Evolutionary conservation across 164 flowering plant genomes (phyloP).

Genomic region (Aristolochia fimbriata): DNA sequence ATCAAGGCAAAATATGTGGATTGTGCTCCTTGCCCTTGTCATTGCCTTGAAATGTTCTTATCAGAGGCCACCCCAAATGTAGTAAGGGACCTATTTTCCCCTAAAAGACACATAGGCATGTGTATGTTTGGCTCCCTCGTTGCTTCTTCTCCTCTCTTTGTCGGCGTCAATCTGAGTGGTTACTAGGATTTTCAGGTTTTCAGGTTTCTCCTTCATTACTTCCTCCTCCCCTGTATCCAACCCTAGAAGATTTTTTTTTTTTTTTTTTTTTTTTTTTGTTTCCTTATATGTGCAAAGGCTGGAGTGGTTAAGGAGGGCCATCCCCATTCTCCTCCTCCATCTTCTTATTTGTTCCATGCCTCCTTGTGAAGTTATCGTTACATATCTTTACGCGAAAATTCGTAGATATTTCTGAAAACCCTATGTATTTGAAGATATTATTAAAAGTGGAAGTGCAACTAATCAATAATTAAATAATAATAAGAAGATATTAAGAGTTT

Average conservation of each 20-base stretch:
- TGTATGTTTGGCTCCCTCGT: neutral
- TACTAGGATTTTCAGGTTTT: neutral
- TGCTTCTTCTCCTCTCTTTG: neutral
- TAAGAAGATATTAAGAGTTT: too few relatives aligned
- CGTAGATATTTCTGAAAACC: too few relatives aligned
- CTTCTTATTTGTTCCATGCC: neutral
- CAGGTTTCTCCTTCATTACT: neutral
- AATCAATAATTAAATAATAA: too few relatives aligned
- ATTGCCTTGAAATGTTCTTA: neutral
- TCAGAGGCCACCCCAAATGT: neutral
- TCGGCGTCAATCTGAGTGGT: neutral
- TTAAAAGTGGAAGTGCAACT: too few relatives aligned
- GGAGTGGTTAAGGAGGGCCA: too few relatives aligned
- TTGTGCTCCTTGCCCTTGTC: neutral
- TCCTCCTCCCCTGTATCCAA: too few relatives aligned
- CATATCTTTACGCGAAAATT: too few relatives aligned
- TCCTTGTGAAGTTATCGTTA: neutral
- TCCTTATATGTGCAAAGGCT: too few relatives aligned
- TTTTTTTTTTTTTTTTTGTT: too few relatives aligned
- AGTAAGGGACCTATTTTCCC: neutral
- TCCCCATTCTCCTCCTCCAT: neutral
- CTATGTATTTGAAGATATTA: too few relatives aligned
- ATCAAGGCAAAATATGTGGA: neutral
- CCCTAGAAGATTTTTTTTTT: too few relatives aligned
- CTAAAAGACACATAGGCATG: neutral